Conservation (phyloP, 129 eudicot genomes). For the Ambrosia trifida region DNA sequence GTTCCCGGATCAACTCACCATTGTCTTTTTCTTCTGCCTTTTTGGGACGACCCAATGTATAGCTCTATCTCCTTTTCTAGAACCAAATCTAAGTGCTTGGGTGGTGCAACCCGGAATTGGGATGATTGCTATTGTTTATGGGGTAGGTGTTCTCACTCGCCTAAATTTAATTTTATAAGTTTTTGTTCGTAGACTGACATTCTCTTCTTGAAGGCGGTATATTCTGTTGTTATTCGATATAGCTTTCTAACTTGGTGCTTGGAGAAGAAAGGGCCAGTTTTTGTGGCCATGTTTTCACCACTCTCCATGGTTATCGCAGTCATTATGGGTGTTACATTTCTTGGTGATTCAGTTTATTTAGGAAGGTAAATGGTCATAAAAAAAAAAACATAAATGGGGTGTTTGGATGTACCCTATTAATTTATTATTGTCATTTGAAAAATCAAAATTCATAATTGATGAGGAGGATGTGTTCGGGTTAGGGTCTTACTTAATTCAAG, state of each 20-base stretch:
- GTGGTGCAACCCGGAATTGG: constrained; percentile 19
- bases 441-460: too few species aligned
- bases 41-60: constrained; percentile 16
- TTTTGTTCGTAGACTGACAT: constrained; percentile 3
- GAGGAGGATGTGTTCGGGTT: too few species aligned
- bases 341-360: constrained; percentile 27
- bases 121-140: too few species aligned
- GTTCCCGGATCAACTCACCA: constrained; percentile 16
- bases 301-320: constrained; percentile 23
- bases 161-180: too few species aligned
- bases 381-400: too few species aligned
- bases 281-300: constrained; percentile 28
- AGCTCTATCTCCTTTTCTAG: constrained; percentile 5
- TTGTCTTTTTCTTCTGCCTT: constrained; percentile 21
- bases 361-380: background rate
- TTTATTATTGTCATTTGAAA: too few species aligned
- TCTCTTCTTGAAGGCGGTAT: constrained; percentile 23
- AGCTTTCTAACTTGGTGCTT: constrained; percentile 25
- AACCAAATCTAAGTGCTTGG: constrained; percentile 21
- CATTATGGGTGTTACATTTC: constrained; percentile 33
- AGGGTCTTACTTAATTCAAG: too few species aligned
- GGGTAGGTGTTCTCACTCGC: background rate
- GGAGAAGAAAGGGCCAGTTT: constrained; percentile 32
- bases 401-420: too few species aligned
- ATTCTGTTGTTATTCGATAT: background rate